Evolutionary conservation across 768 basidiomycete species (phyloP), one percentile per base, ranked within the genome.

Genomic region (Naganishia kalamii): DNA sequence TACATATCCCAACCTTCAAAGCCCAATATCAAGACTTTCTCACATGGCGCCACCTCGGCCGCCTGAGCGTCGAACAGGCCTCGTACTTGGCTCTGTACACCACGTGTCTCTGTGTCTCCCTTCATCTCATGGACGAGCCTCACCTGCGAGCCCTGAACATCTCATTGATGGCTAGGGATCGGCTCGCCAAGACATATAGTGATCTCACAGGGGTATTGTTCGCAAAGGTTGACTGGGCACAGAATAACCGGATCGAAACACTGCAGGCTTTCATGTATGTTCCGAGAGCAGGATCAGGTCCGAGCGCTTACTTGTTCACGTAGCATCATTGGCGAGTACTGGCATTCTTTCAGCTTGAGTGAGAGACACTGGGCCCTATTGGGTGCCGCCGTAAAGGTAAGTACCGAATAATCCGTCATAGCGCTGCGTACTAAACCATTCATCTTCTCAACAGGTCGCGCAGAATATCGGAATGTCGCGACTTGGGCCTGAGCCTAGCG

Each of bases 401-500:
- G n/a, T n/a, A n/a, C n/a, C n/a, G n/a, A 23, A 3, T 43, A 25
- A 11, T 5, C 59, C 19, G 8, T 23, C 29, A 21, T 11, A 4
- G 23, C 4, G 15, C 23, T 27, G 47, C 15, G n/a, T 25, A 10
- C 40, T 48, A 23, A 7, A 7, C 19, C 23, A 25, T 5, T 21
- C n/a, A 48, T 48, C 23, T 48, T 25, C 47, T 48, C 4, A 15
- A n/a, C 29, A 62, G 60, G 44, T 62, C 30, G 60, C 60, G 4
- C 60, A 62, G 46, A 62, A 48, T 25, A 41, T 62, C 29, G 60
- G 60, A 11, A 27, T 48, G 29, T 62, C 60, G 3, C 40, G 60
- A 15, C 46, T 62, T 11, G 60, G 60, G 8, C 43, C 60, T 19
- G 60, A 62, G 29, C 51, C 35, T 21, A 23, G 4, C 11, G 32